Percentiles rank a stretch among this genome's conserved stretches.
These are phyloP conservation scores for Achlya hypogyna DNA, from an alignment of 352 stramenopile genomes.

Conservation along the genomic window DNA sequence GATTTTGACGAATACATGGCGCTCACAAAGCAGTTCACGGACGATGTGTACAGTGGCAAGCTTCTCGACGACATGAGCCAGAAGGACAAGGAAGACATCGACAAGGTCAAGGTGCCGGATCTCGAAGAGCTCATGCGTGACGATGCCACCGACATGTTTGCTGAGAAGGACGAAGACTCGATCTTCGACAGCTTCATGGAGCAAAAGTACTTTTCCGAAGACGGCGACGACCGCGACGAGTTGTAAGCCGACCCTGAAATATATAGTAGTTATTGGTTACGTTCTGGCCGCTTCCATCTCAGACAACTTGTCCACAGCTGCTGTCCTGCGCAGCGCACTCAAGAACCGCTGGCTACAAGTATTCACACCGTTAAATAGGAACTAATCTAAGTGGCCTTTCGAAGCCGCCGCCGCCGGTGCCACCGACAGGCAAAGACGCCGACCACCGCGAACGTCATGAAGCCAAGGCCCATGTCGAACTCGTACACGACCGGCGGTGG, in stretches of 20 bases:
- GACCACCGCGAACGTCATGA: neutral
- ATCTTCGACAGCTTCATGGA: constrained; percentile 19
- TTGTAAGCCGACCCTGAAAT: constrained; percentile 1
- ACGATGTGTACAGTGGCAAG: constrained; percentile 99
- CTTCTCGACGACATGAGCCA: constrained; percentile 97
- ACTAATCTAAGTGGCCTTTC: too few relatives aligned
- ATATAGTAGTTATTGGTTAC: constrained; percentile 1
- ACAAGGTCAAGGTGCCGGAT: constrained; percentile 89
- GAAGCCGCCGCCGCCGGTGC: too few relatives aligned
- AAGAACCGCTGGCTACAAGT: too few relatives aligned
- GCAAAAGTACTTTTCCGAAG: constrained; percentile 21
- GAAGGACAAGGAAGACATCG: constrained; percentile 97
- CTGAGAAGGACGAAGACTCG: constrained; percentile 27
- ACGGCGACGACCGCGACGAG: constrained; percentile 24
- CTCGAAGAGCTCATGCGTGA: constrained; percentile 79
- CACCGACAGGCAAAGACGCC: neutral
- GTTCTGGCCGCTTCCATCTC: too few relatives aligned
- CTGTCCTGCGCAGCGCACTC: too few relatives aligned
- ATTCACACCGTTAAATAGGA: too few relatives aligned
- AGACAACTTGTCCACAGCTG: too few relatives aligned
- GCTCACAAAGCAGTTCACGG: constrained; percentile 98
- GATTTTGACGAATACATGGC: constrained; percentile 99
- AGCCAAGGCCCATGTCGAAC: neutral
- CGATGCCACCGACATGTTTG: constrained; percentile 27
- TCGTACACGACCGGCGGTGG: neutral